These are phyloP conservation scores for Daldinia sp. DNA, from an alignment of 2,329 filamentous ascomycete genomes.

Conservation along the genomic window DNA sequence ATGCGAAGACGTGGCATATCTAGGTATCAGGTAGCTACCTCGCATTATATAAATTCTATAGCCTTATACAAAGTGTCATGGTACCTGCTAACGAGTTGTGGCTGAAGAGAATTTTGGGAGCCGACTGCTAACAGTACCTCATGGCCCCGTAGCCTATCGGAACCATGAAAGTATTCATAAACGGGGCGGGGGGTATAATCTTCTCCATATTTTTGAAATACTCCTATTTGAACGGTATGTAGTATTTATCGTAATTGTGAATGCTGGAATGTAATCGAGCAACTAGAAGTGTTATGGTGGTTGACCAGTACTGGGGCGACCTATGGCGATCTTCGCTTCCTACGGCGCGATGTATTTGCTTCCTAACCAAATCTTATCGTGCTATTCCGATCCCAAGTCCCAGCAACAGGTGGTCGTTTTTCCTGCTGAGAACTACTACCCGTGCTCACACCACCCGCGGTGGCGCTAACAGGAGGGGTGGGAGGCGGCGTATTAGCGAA, in stretches of 20 bases:
- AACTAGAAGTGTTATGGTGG: not conserved
- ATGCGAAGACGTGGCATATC: not conserved
- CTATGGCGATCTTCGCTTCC: not conserved
- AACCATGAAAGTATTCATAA: not conserved
- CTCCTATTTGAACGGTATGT: not conserved
- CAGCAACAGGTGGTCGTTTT: conserved; percentile 43
- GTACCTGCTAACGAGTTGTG: too few relatives aligned
- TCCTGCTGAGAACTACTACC: conserved; percentile 39
- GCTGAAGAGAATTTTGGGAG: not conserved
- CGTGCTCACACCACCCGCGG: conserved; percentile 10
- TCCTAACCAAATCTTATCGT: conserved; percentile 57
- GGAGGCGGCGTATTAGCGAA: conserved; percentile 63
- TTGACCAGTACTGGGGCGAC: not conserved
- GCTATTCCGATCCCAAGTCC: conserved; percentile 66
- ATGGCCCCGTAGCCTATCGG: not conserved
- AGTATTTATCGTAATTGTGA: not conserved
- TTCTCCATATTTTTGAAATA: not conserved
- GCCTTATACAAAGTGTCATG: too few relatives aligned
- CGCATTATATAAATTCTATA: too few relatives aligned
- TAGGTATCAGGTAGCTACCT: too few relatives aligned
- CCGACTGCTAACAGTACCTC: not conserved
- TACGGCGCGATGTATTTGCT: conserved; percentile 49
- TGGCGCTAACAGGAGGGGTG: not conserved
- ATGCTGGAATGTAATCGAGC: not conserved
- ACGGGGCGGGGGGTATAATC: not conserved